Evolutionary conservation across 148 eudicot species (phyloP), one percentile per base, ranked within the genome.

Genomic region (Pouteria glomerata): DNA sequence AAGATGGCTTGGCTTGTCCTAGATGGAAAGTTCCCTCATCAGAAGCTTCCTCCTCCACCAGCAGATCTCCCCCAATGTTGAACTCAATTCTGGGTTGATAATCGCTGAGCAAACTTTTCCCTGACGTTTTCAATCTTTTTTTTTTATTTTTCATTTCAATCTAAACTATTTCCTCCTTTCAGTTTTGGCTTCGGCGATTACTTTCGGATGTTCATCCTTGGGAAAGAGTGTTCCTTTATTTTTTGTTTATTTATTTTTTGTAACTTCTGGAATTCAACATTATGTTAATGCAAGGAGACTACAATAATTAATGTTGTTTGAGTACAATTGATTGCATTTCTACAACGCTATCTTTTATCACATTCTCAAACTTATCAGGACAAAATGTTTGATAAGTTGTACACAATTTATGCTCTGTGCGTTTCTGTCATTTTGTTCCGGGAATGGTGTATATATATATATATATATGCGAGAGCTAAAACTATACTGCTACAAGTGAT

Each of bases 1-100:
- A 77, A 81, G 62, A 81, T 81, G 84, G 84, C 78, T 15, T 81
- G 84, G 84, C 78, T 81, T 35, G 81, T 81, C 10, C 66, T 81
- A 41, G 84, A 81, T 37, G 84, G 84, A 55, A 77, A 74, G 51
- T 76, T 81, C 71, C 76, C 81, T 2, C 66, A 81, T 52, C 81
- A 81, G 29, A 81, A 81, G 71, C 74, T 81, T 23, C 76, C 35
- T 60, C 84, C 81, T 12, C 84, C 84, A 3, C 81, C 84, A 3
- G 63, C 81, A 1, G 81, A 81, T 81, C 84, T 81, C n/a, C 84
- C 84, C 45, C 74, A 81, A 67, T 81, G 84, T 66, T 81, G 69
- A 81, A 48, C 24, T 10, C 26, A 2, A 37, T 21, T 21, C 30
- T 59, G 24, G 8, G 18, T 29, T 57, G 16, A 21, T 24, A 27